A percentile compares a stretch with the other conserved stretches of the same genome.
phyloP scores from a whole-genome alignment of 1,284 basidiomycete genomes.

The Meira nashicola region DNA sequence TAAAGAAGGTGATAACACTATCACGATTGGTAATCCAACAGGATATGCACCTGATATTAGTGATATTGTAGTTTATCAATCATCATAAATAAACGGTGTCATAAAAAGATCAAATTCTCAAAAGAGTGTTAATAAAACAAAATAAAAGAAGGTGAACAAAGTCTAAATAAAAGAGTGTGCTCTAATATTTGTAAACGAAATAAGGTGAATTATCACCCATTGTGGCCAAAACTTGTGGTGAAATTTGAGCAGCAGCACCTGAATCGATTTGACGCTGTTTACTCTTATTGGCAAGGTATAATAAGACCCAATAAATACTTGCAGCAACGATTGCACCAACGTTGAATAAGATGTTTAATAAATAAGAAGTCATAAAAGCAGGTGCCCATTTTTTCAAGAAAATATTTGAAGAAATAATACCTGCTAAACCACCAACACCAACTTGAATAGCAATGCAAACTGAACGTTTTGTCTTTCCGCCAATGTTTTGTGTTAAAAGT shows the following conservation, averaged over 20 bases:
- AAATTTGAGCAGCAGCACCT: constrained; percentile 25
- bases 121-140: no score
- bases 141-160: no score
- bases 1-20: no score
- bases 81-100: no score
- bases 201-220: constrained; percentile 38
- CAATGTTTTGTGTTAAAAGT: constrained; percentile 30
- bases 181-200: constrained; percentile 38
- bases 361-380: not conserved
- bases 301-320: not conserved
- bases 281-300: not conserved
- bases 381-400: constrained; percentile 14
- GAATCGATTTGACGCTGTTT: constrained; percentile 17
- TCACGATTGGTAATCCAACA: no score
- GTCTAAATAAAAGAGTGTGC: no score
- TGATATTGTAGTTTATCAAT: no score
- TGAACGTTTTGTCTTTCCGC: constrained; percentile 35
- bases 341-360: not conserved
- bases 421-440: constrained; percentile 35
- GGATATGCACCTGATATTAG: no score
- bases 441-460: constrained; percentile 37
- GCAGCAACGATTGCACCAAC: not conserved
- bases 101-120: no score
- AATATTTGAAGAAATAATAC: constrained; percentile 37
- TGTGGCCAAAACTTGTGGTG: constrained; percentile 27